phyloP scores from a whole-genome alignment of 371 early-diverging fungal genomes.

The Quaeritorhiza haematococci region DNA sequence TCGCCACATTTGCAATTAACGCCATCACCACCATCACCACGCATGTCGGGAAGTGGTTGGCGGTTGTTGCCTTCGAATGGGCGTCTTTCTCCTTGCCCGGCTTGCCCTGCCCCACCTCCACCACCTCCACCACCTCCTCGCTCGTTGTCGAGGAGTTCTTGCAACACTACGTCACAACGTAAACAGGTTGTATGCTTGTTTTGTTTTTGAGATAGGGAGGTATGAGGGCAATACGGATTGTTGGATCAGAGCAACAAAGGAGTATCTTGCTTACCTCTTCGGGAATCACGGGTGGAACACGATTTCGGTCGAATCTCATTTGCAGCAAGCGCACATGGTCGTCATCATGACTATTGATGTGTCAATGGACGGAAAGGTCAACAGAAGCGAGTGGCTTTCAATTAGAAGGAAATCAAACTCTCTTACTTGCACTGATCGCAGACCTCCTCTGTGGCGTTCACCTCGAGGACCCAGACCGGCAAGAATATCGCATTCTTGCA shows the following conservation, averaged over 20 bases:
- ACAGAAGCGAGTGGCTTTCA: not conserved
- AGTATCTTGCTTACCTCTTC: not conserved
- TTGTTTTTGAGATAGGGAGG: not conserved
- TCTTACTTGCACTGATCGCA: slow-evolving; percentile 9
- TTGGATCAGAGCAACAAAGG: not conserved
- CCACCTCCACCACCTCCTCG: not conserved
- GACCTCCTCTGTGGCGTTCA: slow-evolving; percentile 12
- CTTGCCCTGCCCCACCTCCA: not conserved
- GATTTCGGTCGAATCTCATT: not conserved
- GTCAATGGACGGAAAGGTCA: not conserved
- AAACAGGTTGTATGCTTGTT: slow-evolving; percentile 10
- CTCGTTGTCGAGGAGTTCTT: slow-evolving; percentile 3
- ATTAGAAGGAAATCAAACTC: not conserved
- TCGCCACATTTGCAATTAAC: slow-evolving; percentile 37
- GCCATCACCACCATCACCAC: not conserved
- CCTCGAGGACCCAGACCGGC: slow-evolving; percentile 16
- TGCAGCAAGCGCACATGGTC: not conserved
- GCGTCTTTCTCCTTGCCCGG: slow-evolving; percentile 14
- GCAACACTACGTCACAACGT: slow-evolving; percentile 17
- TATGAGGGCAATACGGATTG: not conserved
- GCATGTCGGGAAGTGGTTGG: slow-evolving; percentile 3
- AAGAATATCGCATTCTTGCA: slow-evolving; percentile 33
- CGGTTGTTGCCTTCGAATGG: slow-evolving; percentile 12
- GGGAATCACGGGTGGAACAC: not conserved
- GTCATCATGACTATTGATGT: slow-evolving; percentile 3